Evolutionary conservation across 192 early-diverging fungal species (phyloP).

Genomic region (Lunasporangiospora selenospora): DNA sequence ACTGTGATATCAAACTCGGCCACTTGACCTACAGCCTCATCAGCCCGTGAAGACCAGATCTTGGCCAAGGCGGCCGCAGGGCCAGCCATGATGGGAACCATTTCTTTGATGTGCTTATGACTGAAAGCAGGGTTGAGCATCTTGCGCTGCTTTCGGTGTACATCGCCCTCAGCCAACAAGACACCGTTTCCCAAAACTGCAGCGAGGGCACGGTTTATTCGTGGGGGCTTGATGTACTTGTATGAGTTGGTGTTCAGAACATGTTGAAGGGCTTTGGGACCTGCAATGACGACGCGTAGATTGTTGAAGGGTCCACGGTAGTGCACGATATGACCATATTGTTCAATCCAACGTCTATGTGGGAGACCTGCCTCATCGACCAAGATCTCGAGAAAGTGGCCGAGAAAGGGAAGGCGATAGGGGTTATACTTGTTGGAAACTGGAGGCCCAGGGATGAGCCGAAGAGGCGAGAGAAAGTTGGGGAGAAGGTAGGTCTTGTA

Average conservation of each 20-base stretch:
- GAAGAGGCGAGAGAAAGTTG: slow-evolving; percentile 49
- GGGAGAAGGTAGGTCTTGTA: slow-evolving; percentile 47
- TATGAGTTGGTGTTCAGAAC: slow-evolving; percentile 53
- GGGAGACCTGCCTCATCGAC: slow-evolving; percentile 51
- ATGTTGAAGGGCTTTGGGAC: slow-evolving; percentile 54
- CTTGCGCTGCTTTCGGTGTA: slow-evolving; percentile 59
- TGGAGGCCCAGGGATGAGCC: slow-evolving; percentile 58
- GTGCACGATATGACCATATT: slow-evolving; percentile 57
- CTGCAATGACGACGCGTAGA: slow-evolving; percentile 51
- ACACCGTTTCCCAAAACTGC: slow-evolving; percentile 55
- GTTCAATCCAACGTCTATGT: slow-evolving; percentile 52
- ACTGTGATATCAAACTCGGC: slow-evolving; percentile 47
- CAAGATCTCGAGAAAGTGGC: slow-evolving; percentile 53
- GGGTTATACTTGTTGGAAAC: slow-evolving; percentile 41
- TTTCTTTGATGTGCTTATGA: slow-evolving; percentile 48
- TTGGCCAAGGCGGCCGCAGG: slow-evolving; percentile 35
- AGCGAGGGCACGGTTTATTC: slow-evolving; percentile 25
- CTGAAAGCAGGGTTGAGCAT: slow-evolving; percentile 64
- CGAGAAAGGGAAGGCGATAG: slow-evolving; percentile 47
- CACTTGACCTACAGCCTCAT: slow-evolving; percentile 14
- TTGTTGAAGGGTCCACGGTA: slow-evolving; percentile 55
- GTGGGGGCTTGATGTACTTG: slow-evolving; percentile 52
- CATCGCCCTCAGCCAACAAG: slow-evolving; percentile 59
- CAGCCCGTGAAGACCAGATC: slow-evolving; percentile 45
- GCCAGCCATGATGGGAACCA: slow-evolving; percentile 49